Percentiles rank a stretch among this genome's conserved stretches.
phyloP scores from a whole-genome alignment of 1,139 yeast genomes.

The Zygotorulaspora mrakii region DNA sequence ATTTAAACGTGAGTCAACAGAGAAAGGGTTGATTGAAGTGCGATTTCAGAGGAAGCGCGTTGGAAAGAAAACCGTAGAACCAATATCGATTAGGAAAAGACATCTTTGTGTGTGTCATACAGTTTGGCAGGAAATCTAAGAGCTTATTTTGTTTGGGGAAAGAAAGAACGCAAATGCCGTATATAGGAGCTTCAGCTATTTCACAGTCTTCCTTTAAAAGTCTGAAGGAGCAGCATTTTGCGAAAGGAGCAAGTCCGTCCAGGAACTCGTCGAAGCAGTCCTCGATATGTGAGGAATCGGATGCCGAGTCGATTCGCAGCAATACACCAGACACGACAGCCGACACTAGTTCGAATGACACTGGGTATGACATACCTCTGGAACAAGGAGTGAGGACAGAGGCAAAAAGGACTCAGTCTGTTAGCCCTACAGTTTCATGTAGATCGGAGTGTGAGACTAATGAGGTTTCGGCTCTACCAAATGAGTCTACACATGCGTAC shows the following conservation, averaged over 20 bases:
- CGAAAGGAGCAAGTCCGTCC: constrained; percentile 8
- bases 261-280: constrained; percentile 8
- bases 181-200: constrained; percentile 20
- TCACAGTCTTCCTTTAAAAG: constrained; percentile 17
- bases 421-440: constrained; percentile 14
- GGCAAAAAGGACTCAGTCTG: constrained; percentile 11
- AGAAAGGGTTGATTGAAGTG: too few relatives aligned
- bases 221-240: constrained; percentile 19
- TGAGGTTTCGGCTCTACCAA: constrained; percentile 57
- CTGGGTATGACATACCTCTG: background rate
- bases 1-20: too few relatives aligned
- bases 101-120: too few relatives aligned
- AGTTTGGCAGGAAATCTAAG: too few relatives aligned
- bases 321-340: constrained; percentile 7
- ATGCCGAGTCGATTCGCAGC: background rate
- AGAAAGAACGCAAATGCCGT: constrained; percentile 20
- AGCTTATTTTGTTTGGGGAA: too few relatives aligned
- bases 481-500: constrained; percentile 79
- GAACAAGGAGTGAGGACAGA: too few relatives aligned
- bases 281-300: constrained; percentile 8
- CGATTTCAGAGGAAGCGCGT: too few relatives aligned
- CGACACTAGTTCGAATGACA: background rate
- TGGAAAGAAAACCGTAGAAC: too few relatives aligned
- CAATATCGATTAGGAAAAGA: too few relatives aligned
- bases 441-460: constrained; percentile 20